These are phyloP conservation scores for Coleophoma eucalyptorum DNA, from an alignment of 2,329 filamentous ascomycete species.

Conservation along the genomic window DNA sequence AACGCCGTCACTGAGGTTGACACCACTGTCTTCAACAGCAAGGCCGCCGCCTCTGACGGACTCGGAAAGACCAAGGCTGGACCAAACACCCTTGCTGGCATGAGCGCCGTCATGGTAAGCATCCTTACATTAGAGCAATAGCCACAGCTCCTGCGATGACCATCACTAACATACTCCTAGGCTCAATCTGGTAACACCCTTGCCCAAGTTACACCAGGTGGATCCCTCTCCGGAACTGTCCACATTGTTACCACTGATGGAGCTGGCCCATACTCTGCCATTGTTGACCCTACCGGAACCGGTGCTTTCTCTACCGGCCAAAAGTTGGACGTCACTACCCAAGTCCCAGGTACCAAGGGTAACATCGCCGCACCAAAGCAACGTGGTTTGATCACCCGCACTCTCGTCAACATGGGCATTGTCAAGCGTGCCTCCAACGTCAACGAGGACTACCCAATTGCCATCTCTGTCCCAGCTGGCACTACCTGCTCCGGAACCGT, in stretches of 20 bases:
- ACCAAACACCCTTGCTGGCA: constrained; percentile 55
- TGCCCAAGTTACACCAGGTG: constrained; percentile 53
- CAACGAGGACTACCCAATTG: constrained; percentile 38
- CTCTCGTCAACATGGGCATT: constrained; percentile 21
- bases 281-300: constrained; percentile 59
- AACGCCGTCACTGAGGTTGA: constrained; percentile 40
- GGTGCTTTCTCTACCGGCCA: constrained; percentile 42
- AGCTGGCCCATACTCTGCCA: constrained; percentile 51
- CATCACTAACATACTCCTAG: no score
- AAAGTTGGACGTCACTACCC: constrained; percentile 49
- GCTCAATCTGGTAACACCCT: no score
- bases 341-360: constrained; percentile 40
- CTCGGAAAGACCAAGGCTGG: constrained; percentile 55
- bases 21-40: constrained; percentile 47
- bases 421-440: constrained; percentile 27
- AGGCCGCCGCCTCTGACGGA: constrained; percentile 43
- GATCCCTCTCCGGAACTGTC: constrained; percentile 56
- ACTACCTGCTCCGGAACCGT: constrained; percentile 56
- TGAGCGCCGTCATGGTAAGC: constrained; percentile 45
- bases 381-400: constrained; percentile 17
- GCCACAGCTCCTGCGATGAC: not conserved
- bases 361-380: constrained; percentile 29
- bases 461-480: constrained; percentile 35
- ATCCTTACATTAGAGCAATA: not conserved
- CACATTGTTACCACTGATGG: constrained; percentile 67